These are phyloP conservation scores for Enterocytospora artemiae DNA, from an alignment of 371 early-diverging fungal genomes.

Conservation along the genomic window DNA sequence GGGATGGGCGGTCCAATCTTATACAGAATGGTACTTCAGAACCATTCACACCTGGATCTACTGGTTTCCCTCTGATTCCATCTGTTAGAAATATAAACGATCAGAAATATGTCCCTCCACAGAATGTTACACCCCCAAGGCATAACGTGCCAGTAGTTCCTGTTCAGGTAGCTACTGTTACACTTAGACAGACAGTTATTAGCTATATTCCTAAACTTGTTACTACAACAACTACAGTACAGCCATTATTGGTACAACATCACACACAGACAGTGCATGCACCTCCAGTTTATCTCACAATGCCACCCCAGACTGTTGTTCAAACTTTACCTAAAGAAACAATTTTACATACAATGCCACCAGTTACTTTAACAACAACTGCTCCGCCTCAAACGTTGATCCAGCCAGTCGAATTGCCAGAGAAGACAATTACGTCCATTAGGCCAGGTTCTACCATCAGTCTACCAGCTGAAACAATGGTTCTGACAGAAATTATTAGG, in stretches of 20 bases:
- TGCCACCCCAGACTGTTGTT: slow-evolving; percentile 1
- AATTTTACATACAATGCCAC: too few relatives aligned
- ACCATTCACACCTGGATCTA: not conserved
- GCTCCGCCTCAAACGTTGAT: not conserved
- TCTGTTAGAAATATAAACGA: too few relatives aligned
- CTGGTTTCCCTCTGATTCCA: not conserved
- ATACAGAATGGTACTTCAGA: not conserved
- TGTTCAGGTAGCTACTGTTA: not conserved
- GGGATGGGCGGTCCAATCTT: not conserved
- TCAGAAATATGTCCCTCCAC: not conserved
- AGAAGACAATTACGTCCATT: not conserved
- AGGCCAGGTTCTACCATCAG: not conserved
- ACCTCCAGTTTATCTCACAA: not conserved
- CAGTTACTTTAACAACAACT: not conserved
- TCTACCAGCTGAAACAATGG: not conserved
- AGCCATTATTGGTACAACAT: not conserved
- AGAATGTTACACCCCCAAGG: not conserved
- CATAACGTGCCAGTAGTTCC: not conserved
- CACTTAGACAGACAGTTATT: not conserved
- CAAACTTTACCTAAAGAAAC: not conserved
- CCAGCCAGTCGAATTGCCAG: slow-evolving; percentile 4
- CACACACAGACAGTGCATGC: not conserved
- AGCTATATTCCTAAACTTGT: not conserved
- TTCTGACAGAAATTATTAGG: not conserved
- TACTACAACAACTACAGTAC: not conserved